Conservation (phyloP, 225 moss, liverwort and hornwort species). For the Marchantia paleacea region DNA sequence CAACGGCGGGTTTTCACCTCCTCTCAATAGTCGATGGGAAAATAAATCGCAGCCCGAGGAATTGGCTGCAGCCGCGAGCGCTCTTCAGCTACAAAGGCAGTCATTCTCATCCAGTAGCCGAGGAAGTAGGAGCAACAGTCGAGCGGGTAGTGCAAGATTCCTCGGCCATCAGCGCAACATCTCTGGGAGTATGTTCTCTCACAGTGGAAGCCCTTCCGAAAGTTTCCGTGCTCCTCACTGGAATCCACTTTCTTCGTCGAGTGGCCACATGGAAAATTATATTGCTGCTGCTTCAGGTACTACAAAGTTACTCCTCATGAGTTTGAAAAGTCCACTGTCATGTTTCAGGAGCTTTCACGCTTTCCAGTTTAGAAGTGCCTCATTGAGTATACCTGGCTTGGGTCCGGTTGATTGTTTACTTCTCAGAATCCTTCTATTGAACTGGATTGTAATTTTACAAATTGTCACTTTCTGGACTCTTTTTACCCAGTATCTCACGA, state of each 20-base stretch:
- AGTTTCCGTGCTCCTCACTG: conserved; percentile 68
- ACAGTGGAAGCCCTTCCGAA: conserved; percentile 57
- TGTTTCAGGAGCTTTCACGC: too few relatives aligned
- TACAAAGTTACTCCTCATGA: background rate
- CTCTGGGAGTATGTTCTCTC: conserved; percentile 55
- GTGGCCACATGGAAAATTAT: conserved; percentile 61
- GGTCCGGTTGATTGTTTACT: too few relatives aligned
- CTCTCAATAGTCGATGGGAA: conserved; percentile 51
- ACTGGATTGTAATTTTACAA: too few relatives aligned
- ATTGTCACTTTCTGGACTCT: too few relatives aligned
- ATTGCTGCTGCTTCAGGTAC: conserved; percentile 63
- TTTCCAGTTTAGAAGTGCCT: too few relatives aligned
- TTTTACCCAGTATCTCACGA: too few relatives aligned
- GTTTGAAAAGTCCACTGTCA: background rate
- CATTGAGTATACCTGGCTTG: too few relatives aligned
- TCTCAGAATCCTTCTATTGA: too few relatives aligned
- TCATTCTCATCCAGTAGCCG: conserved; percentile 72
- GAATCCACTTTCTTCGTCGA: conserved; percentile 64
- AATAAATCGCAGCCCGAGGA: conserved; percentile 58
- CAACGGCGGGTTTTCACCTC: conserved; percentile 57
- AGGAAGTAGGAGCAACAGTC: conserved; percentile 71
- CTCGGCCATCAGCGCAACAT: conserved; percentile 61
- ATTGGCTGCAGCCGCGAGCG: conserved; percentile 52
- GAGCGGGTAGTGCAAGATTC: conserved; percentile 61
- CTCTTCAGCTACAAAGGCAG: conserved; percentile 53